phyloP scores from a whole-genome alignment of 1,284 basidiomycete species.

The Ustilago nuda region DNA sequence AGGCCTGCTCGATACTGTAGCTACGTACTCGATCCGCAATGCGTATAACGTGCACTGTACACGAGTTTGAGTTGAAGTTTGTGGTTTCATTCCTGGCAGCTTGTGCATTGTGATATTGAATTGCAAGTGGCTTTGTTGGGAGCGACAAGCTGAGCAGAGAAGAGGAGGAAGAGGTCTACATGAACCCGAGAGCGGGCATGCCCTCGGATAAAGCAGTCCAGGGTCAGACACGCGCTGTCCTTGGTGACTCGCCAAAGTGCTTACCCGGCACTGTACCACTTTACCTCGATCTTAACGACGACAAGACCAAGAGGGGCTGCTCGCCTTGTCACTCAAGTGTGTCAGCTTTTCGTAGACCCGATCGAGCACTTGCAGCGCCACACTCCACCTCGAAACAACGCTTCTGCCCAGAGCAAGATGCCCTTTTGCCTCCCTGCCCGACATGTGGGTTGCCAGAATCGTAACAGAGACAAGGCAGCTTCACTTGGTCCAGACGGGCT shows the following conservation, averaged over 20 bases:
- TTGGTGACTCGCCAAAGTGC: conserved; percentile 13
- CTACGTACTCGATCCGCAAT: neutral
- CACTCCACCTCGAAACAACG: neutral
- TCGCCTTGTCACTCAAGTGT: conserved; percentile 10
- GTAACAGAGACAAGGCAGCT: neutral
- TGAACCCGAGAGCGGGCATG: conserved; percentile 2
- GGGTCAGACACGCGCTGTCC: neutral
- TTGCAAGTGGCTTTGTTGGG: neutral
- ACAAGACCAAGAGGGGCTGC: neutral
- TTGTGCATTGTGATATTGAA: neutral
- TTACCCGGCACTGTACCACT: conserved; percentile 16
- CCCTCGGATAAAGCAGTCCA: conserved; percentile 16
- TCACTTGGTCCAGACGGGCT: neutral
- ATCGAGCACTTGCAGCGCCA: neutral
- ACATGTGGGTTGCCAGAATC: no score
- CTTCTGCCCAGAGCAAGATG: neutral
- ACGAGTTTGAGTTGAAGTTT: neutral
- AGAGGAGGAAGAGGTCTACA: neutral
- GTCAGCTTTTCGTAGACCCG: neutral
- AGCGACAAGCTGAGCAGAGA: neutral
- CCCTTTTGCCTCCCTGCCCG: neutral
- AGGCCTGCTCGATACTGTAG: neutral
- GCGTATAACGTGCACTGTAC: neutral
- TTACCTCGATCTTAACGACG: neutral
- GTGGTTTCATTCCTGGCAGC: neutral